Percentiles rank a stretch among this genome's conserved stretches.
Evolutionary conservation across 2,329 filamentous ascomycete species (phyloP).

Genomic region (Hawksworthiomyces lignivorus): DNA sequence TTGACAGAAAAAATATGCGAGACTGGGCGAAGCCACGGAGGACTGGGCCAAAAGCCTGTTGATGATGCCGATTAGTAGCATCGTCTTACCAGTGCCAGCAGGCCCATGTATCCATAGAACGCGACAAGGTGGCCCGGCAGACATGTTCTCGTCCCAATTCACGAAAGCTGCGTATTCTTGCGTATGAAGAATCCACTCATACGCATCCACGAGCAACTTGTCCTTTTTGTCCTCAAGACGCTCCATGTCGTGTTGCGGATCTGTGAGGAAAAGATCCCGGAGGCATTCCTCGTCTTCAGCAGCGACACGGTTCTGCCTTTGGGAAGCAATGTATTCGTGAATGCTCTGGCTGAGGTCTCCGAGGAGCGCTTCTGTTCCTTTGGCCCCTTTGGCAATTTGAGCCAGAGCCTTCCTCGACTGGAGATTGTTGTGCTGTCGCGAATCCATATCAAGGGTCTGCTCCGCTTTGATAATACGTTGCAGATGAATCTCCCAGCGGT

Average conservation of each 20-base stretch:
- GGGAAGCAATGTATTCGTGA: too few relatives aligned
- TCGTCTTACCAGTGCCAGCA: slow-evolving; percentile 16
- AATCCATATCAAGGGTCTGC: too few relatives aligned
- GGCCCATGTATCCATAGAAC: slow-evolving; percentile 16
- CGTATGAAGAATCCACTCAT: slow-evolving; percentile 13
- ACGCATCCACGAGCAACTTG: slow-evolving; percentile 12
- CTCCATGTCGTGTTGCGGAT: slow-evolving; percentile 17
- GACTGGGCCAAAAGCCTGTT: slow-evolving; percentile 12
- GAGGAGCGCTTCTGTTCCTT: too few relatives aligned
- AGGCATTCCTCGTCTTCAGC: not conserved
- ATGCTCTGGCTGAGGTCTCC: too few relatives aligned
- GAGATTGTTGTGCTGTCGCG: too few relatives aligned
- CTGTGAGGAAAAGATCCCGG: slow-evolving; percentile 14
- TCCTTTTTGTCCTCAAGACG: slow-evolving; percentile 14
- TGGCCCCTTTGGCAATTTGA: too few relatives aligned
- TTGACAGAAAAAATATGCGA: slow-evolving; percentile 16
- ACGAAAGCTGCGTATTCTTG: slow-evolving; percentile 13
- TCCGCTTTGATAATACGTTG: too few relatives aligned
- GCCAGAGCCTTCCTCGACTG: too few relatives aligned
- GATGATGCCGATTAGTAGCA: slow-evolving; percentile 16
- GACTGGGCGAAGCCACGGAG: slow-evolving; percentile 4
- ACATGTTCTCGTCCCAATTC: slow-evolving; percentile 12
- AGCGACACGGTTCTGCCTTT: too few relatives aligned
- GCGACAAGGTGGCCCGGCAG: slow-evolving; percentile 8
- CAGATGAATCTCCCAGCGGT: too few relatives aligned